Evolutionary conservation across 202 grass and related monocot genomes (phyloP).

Genomic region (Setaria italica): DNA sequence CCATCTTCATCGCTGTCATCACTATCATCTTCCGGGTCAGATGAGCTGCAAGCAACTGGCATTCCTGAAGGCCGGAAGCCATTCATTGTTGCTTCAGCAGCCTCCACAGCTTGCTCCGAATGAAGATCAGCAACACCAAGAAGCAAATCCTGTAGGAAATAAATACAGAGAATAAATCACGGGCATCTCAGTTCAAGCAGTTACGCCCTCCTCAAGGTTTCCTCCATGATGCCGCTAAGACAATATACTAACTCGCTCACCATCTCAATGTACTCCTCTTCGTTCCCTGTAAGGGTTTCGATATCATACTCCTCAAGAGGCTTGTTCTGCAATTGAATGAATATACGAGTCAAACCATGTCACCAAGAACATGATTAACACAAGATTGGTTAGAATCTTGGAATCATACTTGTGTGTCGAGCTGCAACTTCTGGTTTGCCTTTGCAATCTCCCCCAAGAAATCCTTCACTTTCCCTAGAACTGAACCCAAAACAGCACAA

Average conservation of each 20-base stretch:
- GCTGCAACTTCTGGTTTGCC: constrained; percentile 76
- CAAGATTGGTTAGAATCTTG: constrained; percentile 12
- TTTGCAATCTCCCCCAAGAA: constrained; percentile 83
- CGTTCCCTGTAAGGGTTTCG: constrained; percentile 79
- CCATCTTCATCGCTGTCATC: constrained; percentile 48
- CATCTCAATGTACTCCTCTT: constrained; percentile 92
- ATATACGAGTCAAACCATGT: constrained; percentile 25
- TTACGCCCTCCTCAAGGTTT: background rate
- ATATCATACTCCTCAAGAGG: constrained; percentile 71
- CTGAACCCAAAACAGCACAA: constrained; percentile 49
- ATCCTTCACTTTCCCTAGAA: constrained; percentile 78
- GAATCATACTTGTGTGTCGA: constrained; percentile 58
- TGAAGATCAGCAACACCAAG: constrained; percentile 81
- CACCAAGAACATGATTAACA: background rate
- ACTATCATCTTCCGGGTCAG: constrained; percentile 55
- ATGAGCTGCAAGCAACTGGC: constrained; percentile 52
- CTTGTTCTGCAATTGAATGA: constrained; percentile 61
- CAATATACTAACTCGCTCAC: constrained; percentile 47
- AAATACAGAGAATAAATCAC: constrained; percentile 4
- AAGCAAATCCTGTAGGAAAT: constrained; percentile 71
- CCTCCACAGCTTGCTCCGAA: constrained; percentile 74
- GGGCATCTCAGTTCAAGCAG: constrained; percentile 16
- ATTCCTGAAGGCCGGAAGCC: constrained; percentile 46
- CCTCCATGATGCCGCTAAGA: constrained; percentile 3
- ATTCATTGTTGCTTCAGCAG: constrained; percentile 66